phyloP scores from a whole-genome alignment of 2,329 filamentous ascomycete genomes.

The Colletotrichum sp. region DNA sequence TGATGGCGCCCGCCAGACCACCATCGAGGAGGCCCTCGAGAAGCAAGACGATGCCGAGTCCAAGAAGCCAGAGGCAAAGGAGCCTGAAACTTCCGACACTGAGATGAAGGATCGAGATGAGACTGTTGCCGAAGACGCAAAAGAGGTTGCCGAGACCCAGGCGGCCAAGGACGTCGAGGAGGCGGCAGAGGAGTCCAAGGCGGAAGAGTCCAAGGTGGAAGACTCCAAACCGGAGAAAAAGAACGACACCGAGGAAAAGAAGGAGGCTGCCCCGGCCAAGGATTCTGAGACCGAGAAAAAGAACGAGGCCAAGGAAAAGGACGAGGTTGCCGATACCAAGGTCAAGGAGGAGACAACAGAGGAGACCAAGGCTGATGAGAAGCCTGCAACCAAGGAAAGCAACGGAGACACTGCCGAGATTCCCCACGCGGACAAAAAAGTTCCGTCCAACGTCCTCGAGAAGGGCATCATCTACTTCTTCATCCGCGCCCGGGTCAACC shows the following conservation, averaged over 20 bases:
- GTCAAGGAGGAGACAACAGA: background rate
- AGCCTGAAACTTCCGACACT: background rate
- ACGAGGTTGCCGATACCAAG: background rate
- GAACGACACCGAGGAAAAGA: background rate
- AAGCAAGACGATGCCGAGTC: background rate
- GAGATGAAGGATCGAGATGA: conserved; percentile 10
- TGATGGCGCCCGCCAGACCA: background rate
- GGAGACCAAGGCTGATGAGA: background rate
- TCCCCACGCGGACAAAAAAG: conserved; percentile 7
- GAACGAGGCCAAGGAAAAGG: background rate
- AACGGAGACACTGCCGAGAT: conserved; percentile 9
- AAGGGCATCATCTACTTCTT: conserved; percentile 95
- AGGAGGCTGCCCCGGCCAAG: background rate
- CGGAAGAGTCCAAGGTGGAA: background rate
- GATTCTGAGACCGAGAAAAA: background rate
- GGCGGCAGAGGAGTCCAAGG: background rate
- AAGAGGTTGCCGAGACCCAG: background rate
- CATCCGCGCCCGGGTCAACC: conserved; percentile 76
- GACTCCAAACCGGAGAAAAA: background rate
- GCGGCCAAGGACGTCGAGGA: background rate
- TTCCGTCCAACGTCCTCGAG: conserved; percentile 67
- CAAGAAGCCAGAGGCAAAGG: background rate
- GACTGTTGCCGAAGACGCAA: background rate
- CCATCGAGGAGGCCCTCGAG: conserved; percentile 15
- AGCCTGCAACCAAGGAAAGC: background rate